phyloP scores from a whole-genome alignment of 2,329 filamentous ascomycete genomes.

The Calonectria honghensis region DNA sequence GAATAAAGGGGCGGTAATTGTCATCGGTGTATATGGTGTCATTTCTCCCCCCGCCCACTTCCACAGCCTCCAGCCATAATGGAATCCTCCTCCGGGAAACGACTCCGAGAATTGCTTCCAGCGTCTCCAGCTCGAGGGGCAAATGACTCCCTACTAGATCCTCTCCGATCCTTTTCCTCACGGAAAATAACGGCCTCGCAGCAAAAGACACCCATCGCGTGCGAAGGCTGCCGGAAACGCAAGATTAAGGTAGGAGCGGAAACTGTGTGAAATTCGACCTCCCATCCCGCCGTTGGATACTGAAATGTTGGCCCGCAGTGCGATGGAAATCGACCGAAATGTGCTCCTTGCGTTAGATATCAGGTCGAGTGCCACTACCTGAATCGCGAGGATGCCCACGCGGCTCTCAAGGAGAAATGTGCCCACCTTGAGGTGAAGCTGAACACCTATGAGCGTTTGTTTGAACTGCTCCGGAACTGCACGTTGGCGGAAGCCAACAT shows the following conservation, averaged over 20 bases:
- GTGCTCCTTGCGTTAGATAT: not conserved
- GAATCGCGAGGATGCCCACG: not conserved
- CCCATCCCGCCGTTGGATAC: not conserved
- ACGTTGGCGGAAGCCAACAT: not conserved
- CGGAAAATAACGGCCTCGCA: not conserved
- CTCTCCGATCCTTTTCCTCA: too few species aligned
- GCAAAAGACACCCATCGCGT: not conserved
- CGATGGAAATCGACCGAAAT: not conserved
- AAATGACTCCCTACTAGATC: not conserved
- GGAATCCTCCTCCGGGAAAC: not conserved
- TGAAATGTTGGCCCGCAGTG: not conserved
- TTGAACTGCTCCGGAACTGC: not conserved
- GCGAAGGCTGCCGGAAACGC: not conserved
- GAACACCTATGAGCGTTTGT: not conserved
- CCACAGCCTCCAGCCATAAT: not conserved
- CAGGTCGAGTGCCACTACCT: not conserved
- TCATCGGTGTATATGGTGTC: too few species aligned
- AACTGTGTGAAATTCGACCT: not conserved
- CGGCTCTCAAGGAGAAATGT: not conserved
- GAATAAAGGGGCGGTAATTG: not conserved
- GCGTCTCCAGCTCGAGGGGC: not conserved
- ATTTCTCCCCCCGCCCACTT: not conserved
- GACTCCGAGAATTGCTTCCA: not conserved
- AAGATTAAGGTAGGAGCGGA: not conserved
- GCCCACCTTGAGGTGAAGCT: not conserved